phyloP scores from a whole-genome alignment of 1,284 basidiomycete genomes.

The Ganoderma boninense region DNA sequence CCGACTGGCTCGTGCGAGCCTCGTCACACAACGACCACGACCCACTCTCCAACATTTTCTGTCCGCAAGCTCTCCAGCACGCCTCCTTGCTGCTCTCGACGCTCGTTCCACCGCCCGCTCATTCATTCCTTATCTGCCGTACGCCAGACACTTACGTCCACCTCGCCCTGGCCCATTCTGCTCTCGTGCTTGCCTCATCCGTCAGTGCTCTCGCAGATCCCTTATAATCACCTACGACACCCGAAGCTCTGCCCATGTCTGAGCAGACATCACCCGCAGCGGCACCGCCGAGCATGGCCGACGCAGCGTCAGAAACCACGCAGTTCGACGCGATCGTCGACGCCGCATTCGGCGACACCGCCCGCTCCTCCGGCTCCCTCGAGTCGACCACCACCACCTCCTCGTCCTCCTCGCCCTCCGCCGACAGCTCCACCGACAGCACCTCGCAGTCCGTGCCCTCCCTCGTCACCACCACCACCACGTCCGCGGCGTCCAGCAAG shows the following conservation, averaged over 20 bases:
- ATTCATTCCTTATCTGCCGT: neutral
- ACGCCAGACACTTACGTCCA: neutral
- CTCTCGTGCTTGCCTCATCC: neutral
- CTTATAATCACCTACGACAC: neutral
- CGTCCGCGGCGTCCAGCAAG: conserved; percentile 22
- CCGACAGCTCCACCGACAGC: conserved; percentile 8
- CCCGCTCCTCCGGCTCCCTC: conserved; percentile 31
- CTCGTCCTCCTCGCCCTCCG: conserved; percentile 5
- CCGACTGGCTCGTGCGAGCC: neutral
- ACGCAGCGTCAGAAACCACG: conserved; percentile 7
- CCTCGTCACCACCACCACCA: conserved; percentile 12
- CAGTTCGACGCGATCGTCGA: conserved; percentile 24
- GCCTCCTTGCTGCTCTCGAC: neutral
- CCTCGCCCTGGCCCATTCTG: neutral
- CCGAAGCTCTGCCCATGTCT: neutral
- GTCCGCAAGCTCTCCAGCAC: too few relatives aligned
- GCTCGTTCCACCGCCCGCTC: neutral
- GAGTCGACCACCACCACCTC: conserved; percentile 21
- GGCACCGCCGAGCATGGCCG: neutral
- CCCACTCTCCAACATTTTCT: too few relatives aligned
- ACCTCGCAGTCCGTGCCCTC: conserved; percentile 16
- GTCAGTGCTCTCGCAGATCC: neutral
- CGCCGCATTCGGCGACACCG: conserved; percentile 24
- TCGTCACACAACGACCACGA: neutral
- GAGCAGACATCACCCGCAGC: conserved; percentile 7